These are phyloP conservation scores for Xylaria sp. DNA, from an alignment of 2,329 filamentous ascomycete genomes.

Conservation along the genomic window DNA sequence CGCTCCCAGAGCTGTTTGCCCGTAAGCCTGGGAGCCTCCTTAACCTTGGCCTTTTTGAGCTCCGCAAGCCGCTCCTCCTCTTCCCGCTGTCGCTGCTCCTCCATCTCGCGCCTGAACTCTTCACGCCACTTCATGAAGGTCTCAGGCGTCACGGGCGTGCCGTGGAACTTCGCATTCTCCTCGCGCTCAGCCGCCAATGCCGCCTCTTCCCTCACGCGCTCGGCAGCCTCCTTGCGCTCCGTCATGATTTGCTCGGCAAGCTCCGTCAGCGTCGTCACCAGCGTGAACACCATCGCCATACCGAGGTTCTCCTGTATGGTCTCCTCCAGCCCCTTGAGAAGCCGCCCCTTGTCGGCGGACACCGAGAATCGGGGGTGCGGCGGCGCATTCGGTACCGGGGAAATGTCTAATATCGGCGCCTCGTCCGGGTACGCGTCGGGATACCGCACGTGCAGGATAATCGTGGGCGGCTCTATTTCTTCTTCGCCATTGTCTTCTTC, in stretches of 20 bases:
- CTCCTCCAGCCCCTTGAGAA: slow-evolving; percentile 77
- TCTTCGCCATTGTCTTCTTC: slow-evolving; percentile 71
- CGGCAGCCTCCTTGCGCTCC: slow-evolving; percentile 74
- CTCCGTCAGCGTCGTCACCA: slow-evolving; percentile 89
- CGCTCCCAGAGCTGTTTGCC: slow-evolving; percentile 83
- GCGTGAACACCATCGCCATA: slow-evolving; percentile 97
- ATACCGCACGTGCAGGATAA: slow-evolving; percentile 88
- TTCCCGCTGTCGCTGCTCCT: slow-evolving; percentile 73
- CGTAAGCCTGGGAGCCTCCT: slow-evolving; percentile 78
- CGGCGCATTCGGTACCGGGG: slow-evolving; percentile 70
- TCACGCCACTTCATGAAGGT: slow-evolving; percentile 86
- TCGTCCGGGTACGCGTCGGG: slow-evolving; percentile 92
- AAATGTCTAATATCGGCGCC: slow-evolving; percentile 83
- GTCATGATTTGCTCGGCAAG: slow-evolving; percentile 85
- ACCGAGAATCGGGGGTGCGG: slow-evolving; percentile 81
- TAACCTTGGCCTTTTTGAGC: slow-evolving; percentile 80
- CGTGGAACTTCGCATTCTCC: slow-evolving; percentile 97
- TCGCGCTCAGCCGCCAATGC: slow-evolving; percentile 77
- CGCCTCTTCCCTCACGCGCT: slow-evolving; percentile 67
- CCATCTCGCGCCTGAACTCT: slow-evolving; percentile 81
- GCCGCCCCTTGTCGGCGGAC: slow-evolving; percentile 77
- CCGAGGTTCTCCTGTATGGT: slow-evolving; percentile 92
- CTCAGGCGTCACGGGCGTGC: slow-evolving; percentile 86
- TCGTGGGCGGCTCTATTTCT: slow-evolving; percentile 71
- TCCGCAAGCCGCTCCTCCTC: slow-evolving; percentile 85